These are phyloP conservation scores for Moesziomyces sp. DNA, from an alignment of 1,284 basidiomycete genomes.

Conservation along the genomic window DNA sequence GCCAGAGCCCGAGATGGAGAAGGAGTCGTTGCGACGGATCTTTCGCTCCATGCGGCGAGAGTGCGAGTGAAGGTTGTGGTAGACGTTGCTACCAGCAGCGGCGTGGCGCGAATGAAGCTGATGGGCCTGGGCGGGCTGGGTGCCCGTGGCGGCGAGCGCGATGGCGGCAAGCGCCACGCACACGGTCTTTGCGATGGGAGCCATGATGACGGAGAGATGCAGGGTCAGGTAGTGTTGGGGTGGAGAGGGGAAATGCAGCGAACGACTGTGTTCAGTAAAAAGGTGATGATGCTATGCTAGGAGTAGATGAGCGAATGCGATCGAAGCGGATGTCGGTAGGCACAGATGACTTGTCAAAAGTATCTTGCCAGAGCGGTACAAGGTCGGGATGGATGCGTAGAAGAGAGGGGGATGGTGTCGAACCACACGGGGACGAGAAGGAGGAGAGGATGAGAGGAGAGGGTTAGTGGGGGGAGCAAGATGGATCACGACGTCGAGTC, in stretches of 20 bases:
- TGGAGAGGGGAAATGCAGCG: slow-evolving; percentile 5
- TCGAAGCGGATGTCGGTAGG: not conserved
- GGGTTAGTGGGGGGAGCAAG: not conserved
- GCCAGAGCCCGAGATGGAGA: slow-evolving; percentile 27
- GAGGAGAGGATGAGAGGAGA: slow-evolving; percentile 1
- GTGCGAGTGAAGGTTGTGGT: slow-evolving; percentile 50
- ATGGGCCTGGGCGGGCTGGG: slow-evolving; percentile 38
- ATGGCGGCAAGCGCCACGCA: slow-evolving; percentile 48
- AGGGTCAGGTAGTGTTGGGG: not conserved
- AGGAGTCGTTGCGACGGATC: slow-evolving; percentile 37
- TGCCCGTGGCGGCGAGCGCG: slow-evolving; percentile 36
- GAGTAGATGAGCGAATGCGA: slow-evolving; percentile 6
- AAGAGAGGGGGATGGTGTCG: slow-evolving; percentile 11
- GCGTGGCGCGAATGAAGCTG: slow-evolving; percentile 45
- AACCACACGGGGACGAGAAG: slow-evolving; percentile 9
- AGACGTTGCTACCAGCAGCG: slow-evolving; percentile 50
- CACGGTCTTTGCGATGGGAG: slow-evolving; percentile 51
- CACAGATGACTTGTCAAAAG: slow-evolving; percentile 26
- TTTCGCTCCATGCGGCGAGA: slow-evolving; percentile 51
- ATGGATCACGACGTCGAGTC: slow-evolving; percentile 2
- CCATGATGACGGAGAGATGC: slow-evolving; percentile 25
- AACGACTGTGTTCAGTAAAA: slow-evolving; percentile 3
- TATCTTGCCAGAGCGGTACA: slow-evolving; percentile 9
- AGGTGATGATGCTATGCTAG: slow-evolving; percentile 2
- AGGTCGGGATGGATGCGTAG: not conserved